These are phyloP conservation scores for Neocallimastix lanati DNA, from an alignment of 192 early-diverging fungal genomes.

Conservation along the genomic window DNA sequence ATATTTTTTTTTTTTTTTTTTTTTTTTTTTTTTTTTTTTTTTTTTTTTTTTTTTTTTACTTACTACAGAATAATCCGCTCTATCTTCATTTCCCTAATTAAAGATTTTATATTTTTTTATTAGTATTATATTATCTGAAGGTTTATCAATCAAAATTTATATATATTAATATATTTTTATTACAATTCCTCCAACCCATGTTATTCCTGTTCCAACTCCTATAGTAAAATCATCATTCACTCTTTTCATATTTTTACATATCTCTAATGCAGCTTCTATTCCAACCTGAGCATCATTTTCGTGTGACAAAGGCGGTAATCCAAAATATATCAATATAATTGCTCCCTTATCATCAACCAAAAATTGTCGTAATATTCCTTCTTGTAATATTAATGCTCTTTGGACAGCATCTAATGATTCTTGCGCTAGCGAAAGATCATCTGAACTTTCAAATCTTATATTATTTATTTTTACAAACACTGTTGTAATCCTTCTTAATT, in stretches of 20 bases:
- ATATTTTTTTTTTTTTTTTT: no score
- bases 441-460: constrained; percentile 10
- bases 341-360: constrained; percentile 38
- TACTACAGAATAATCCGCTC: constrained; percentile 35
- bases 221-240: constrained; percentile 33
- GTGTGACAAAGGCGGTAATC: constrained; percentile 28
- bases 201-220: constrained; percentile 28
- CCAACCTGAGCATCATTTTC: constrained; percentile 28
- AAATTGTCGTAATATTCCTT: constrained; percentile 25
- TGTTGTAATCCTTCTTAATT: constrained; percentile 28
- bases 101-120: no score
- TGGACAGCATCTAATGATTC: constrained; percentile 22
- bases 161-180: no score
- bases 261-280: constrained; percentile 21
- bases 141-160: no score
- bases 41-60: no score
- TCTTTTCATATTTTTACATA: constrained; percentile 12
- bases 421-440: constrained; percentile 13
- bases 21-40: no score
- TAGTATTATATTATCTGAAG: no score
- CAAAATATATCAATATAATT: constrained; percentile 27
- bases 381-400: constrained; percentile 13
- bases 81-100: constrained; percentile 9
- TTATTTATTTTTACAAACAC: constrained; percentile 22
- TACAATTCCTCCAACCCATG: constrained; percentile 28